Evolutionary conservation across 106 monocot species (phyloP).

Genomic region (Allium sativum): DNA sequence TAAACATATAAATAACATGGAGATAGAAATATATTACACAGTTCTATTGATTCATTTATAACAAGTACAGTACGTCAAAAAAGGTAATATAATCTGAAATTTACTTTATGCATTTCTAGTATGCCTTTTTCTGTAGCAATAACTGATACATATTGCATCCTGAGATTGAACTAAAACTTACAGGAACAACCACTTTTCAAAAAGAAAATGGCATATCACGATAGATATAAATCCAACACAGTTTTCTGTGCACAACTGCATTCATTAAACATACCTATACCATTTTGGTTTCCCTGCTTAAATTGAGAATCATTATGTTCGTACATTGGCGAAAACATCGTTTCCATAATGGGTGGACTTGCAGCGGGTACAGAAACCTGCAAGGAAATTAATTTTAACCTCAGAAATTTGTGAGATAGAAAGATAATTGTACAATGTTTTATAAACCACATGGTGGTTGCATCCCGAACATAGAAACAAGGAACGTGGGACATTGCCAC

Average conservation of each 20-base stretch:
- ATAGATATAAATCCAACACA: background rate
- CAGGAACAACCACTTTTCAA: background rate
- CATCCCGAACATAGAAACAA: too few relatives aligned
- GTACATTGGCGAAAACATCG: slow-evolving; percentile 9
- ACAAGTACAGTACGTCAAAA: too few relatives aligned
- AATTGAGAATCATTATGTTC: slow-evolving; percentile 9
- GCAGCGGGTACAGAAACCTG: slow-evolving; percentile 9
- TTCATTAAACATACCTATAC: slow-evolving; percentile 2
- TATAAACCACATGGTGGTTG: too few relatives aligned
- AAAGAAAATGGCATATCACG: background rate
- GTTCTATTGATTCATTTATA: background rate
- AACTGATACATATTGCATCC: background rate
- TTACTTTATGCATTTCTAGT: background rate
- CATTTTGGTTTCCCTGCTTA: slow-evolving; percentile 6
- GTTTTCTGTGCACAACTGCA: background rate
- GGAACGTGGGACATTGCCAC: too few relatives aligned
- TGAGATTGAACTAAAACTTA: background rate
- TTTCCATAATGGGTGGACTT: slow-evolving; percentile 10
- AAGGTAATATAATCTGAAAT: background rate
- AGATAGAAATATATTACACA: background rate
- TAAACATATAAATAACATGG: background rate
- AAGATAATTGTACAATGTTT: too few relatives aligned
- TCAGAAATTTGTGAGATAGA: background rate
- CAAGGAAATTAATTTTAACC: background rate
- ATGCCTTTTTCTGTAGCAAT: background rate